Percentiles rank a stretch among this genome's conserved stretches.
These are phyloP conservation scores for Mariannaea sp. DNA, from an alignment of 2,329 filamentous ascomycete genomes.

Conservation along the genomic window DNA sequence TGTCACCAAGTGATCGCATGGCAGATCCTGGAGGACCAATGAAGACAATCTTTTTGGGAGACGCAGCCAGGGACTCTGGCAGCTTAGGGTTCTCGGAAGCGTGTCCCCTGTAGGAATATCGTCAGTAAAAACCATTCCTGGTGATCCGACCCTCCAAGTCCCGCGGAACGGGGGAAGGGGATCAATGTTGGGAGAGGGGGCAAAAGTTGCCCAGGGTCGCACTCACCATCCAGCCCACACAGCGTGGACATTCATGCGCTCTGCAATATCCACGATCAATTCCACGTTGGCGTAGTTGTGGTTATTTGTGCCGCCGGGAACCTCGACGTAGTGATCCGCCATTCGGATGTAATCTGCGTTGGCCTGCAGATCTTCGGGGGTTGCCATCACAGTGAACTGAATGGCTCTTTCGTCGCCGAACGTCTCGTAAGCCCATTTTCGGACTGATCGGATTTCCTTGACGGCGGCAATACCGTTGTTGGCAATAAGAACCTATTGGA, in stretches of 20 bases:
- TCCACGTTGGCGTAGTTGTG: slow-evolving; percentile 99
- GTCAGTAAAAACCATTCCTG: slow-evolving; percentile 18
- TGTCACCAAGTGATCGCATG: slow-evolving; percentile 98
- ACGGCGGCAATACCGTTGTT: slow-evolving; percentile 99
- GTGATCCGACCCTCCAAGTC: no score
- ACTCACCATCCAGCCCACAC: slow-evolving; percentile 98
- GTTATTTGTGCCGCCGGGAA: slow-evolving; percentile 98
- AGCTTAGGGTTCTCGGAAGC: slow-evolving; percentile 98
- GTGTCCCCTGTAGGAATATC: slow-evolving; percentile 74
- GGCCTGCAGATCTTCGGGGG: slow-evolving; percentile 93
- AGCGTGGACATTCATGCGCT: slow-evolving; percentile 97
- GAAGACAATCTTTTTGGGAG: slow-evolving; percentile 98
- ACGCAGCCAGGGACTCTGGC: slow-evolving; percentile 92
- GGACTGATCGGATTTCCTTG: slow-evolving; percentile 98
- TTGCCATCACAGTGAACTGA: slow-evolving; percentile 99
- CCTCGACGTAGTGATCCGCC: slow-evolving; percentile 99
- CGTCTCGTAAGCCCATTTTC: slow-evolving; percentile 99
- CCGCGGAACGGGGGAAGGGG: no score
- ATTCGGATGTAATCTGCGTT: slow-evolving; percentile 99
- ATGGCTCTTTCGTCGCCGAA: slow-evolving; percentile 98
- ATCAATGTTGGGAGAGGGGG: background rate
- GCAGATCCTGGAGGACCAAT: slow-evolving; percentile 97
- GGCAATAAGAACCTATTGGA: slow-evolving; percentile 84
- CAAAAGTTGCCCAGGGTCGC: no score
- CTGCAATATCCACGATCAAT: slow-evolving; percentile 96